These are phyloP conservation scores for Mortierella sp. DNA, from an alignment of 371 early-diverging fungal genomes.

Conservation along the genomic window DNA sequence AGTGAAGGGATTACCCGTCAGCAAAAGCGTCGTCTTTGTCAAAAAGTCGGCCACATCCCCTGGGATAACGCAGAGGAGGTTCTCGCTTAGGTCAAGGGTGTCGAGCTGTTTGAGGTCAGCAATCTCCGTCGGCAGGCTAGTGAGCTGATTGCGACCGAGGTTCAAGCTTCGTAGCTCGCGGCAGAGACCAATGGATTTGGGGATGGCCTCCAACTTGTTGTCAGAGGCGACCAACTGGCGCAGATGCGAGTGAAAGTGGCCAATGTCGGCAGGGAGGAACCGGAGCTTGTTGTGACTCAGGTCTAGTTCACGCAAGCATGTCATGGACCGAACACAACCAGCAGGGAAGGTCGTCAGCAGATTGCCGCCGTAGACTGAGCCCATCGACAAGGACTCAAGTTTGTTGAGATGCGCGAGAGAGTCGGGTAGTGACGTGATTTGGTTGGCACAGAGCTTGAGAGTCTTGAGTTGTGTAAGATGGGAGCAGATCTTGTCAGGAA, in stretches of 20 bases:
- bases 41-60: constrained; percentile 70
- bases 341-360: constrained; percentile 62
- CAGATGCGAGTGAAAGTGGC: constrained; percentile 58
- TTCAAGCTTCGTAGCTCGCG: constrained; percentile 62
- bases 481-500: constrained; percentile 62
- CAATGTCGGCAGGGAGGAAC: constrained; percentile 62
- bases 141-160: constrained; percentile 70
- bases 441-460: constrained; percentile 66
- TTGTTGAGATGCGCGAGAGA: constrained; percentile 54
- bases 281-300: constrained; percentile 68
- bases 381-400: constrained; percentile 70
- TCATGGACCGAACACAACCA: constrained; percentile 62
- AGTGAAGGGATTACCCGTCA: constrained; percentile 76
- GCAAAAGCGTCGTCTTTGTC: constrained; percentile 65
- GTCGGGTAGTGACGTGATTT: constrained; percentile 63
- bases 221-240: constrained; percentile 59
- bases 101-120: constrained; percentile 66
- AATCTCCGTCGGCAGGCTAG: constrained; percentile 70
- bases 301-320: constrained; percentile 64
- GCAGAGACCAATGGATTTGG: constrained; percentile 69
- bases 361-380: constrained; percentile 75
- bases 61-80: constrained; percentile 73
- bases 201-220: constrained; percentile 72
- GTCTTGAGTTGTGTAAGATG: constrained; percentile 62
- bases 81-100: constrained; percentile 72